phyloP scores from a whole-genome alignment of 306 rosid genomes.

The Bauhinia variegata region DNA sequence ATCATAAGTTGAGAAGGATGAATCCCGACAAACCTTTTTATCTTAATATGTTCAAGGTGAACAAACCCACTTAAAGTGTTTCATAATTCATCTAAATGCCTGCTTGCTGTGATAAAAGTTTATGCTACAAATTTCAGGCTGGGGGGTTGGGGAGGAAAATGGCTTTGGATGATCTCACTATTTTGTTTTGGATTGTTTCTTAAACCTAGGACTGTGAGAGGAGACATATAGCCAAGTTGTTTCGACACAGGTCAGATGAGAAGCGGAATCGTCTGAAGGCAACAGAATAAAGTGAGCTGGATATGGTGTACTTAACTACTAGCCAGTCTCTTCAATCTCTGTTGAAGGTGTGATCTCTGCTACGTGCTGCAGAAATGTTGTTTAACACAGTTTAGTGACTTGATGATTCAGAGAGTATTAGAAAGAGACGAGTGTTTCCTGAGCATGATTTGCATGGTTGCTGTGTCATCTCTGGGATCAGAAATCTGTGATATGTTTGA shows the following conservation, averaged over 20 bases:
- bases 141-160: background rate
- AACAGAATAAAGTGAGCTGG: constrained; percentile 41
- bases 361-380: constrained; percentile 39
- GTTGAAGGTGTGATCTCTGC: constrained; percentile 42
- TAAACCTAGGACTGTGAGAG: constrained; percentile 84
- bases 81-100: too few species aligned
- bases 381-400: constrained; percentile 32
- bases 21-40: constrained; percentile 81
- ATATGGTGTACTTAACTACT: constrained; percentile 29
- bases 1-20: constrained; percentile 90
- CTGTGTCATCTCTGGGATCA: constrained; percentile 36
- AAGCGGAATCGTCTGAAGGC: constrained; percentile 45
- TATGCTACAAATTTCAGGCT: background rate
- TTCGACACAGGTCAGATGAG: constrained; percentile 82
- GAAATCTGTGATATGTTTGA: constrained; percentile 41
- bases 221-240: constrained; percentile 87
- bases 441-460: constrained; percentile 30
- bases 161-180: constrained; percentile 20
- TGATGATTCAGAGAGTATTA: constrained; percentile 15
- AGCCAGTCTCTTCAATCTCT: constrained; percentile 33
- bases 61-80: constrained; percentile 32
- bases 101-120: constrained; percentile 7
- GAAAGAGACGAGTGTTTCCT: constrained; percentile 28
- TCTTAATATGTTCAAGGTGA: constrained; percentile 96
- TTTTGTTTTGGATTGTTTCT: constrained; percentile 30